Evolutionary conservation across 495 filamentous ascomycete species (phyloP).

Genomic region (Aspergillus campestris): DNA sequence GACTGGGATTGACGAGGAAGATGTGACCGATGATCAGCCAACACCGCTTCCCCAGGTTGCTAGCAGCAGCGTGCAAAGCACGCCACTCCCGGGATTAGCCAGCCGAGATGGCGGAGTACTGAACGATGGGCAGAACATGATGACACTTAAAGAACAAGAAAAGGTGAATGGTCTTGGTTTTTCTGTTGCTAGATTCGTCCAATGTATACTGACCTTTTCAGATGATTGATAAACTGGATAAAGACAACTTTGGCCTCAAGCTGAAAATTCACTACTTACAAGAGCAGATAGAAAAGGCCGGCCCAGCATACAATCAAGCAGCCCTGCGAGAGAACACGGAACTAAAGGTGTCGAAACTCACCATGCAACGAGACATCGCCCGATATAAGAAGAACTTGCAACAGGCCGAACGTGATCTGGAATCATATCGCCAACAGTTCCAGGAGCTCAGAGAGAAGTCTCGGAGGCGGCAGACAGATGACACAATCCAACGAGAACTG

Average conservation of each 20-base stretch:
- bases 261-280: constrained; percentile 94
- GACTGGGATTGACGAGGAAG: constrained; percentile 59
- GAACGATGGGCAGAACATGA: constrained; percentile 66
- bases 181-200: background rate
- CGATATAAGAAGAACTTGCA: constrained; percentile 72
- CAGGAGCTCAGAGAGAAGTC: constrained; percentile 69
- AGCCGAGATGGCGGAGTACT: constrained; percentile 52
- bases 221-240: constrained; percentile 89
- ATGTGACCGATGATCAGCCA: constrained; percentile 47
- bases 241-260: constrained; percentile 92
- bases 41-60: constrained; percentile 64
- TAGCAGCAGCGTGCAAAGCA: constrained; percentile 70
- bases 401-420: constrained; percentile 71
- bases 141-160: constrained; percentile 90
- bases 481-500: constrained; percentile 53
- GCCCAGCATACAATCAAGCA: constrained; percentile 76
- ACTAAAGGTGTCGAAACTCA: constrained; percentile 81
- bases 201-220: constrained; percentile 20
- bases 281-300: constrained; percentile 74
- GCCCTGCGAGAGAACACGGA: constrained; percentile 92
- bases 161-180: constrained; percentile 43
- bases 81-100: constrained; percentile 62
- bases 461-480: constrained; percentile 63
- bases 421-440: constrained; percentile 68
- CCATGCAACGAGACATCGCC: constrained; percentile 76